Evolutionary conservation across 2,329 filamentous ascomycete species (phyloP).

Genomic region (Epichloe aotearoae): DNA sequence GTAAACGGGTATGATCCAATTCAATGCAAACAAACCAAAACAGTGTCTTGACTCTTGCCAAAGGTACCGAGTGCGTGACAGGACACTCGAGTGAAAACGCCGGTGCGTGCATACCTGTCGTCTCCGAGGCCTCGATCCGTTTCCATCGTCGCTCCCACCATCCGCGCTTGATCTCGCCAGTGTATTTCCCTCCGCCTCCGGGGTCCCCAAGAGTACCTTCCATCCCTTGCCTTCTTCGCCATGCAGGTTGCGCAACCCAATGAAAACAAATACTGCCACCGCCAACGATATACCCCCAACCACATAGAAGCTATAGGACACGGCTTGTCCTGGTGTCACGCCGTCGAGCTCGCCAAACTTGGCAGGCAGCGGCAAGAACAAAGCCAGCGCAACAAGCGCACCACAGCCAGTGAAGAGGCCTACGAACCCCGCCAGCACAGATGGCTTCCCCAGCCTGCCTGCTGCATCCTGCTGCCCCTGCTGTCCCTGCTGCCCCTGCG

Average conservation of each 20-base stretch:
- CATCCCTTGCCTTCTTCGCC: constrained; percentile 72
- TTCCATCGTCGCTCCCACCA: background rate
- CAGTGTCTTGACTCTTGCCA: no score
- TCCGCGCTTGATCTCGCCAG: constrained; percentile 9
- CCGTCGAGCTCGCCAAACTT: constrained; percentile 59
- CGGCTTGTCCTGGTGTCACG: constrained; percentile 58
- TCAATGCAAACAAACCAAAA: background rate
- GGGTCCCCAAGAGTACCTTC: constrained; percentile 37
- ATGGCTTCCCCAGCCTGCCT: constrained; percentile 30
- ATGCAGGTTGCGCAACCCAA: constrained; percentile 55
- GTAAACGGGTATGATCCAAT: background rate
- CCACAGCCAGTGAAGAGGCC: constrained; percentile 88
- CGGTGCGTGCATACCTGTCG: constrained; percentile 14
- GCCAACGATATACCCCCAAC: constrained; percentile 60
- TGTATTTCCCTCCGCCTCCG: constrained; percentile 14
- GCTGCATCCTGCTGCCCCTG: constrained; percentile 10
- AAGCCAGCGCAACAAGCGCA: constrained; percentile 64
- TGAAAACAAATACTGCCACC: constrained; percentile 61
- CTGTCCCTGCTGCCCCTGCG: constrained; percentile 3
- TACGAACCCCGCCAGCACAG: constrained; percentile 70
- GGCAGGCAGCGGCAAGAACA: constrained; percentile 82
- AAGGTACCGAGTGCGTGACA: background rate
- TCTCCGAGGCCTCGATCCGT: constrained; percentile 9
- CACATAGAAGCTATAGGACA: constrained; percentile 77
- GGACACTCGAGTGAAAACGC: background rate